phyloP scores from a whole-genome alignment of 2,329 filamentous ascomycete genomes.

The Pestalotiopsis sp. region DNA sequence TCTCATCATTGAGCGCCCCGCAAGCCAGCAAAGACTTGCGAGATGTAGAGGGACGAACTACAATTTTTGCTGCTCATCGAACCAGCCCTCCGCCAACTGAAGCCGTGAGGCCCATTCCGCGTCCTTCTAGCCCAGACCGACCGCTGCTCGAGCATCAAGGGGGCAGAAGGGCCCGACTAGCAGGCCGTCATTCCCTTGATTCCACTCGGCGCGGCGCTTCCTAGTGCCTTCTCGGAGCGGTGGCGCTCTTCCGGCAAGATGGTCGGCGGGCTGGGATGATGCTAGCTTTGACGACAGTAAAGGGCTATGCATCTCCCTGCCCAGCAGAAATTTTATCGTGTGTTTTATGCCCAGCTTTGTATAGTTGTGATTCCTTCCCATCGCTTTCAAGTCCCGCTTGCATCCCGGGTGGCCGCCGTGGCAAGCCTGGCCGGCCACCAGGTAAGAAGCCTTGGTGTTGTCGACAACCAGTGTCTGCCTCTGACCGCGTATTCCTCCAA shows the following conservation, averaged over 20 bases:
- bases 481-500: conserved; percentile 29
- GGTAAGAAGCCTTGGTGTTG: conserved; percentile 25
- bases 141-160: conserved; percentile 1
- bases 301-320: conserved; percentile 31
- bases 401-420: conserved; percentile 26
- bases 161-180: conserved; percentile 9
- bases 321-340: conserved; percentile 27
- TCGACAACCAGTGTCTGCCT: conserved; percentile 33
- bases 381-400: conserved; percentile 27
- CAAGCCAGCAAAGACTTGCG: neutral
- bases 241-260: conserved; percentile 16
- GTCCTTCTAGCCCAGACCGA: conserved; percentile 8
- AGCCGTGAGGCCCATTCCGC: conserved; percentile 5
- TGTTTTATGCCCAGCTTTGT: conserved; percentile 32
- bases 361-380: conserved; percentile 30
- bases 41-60: conserved; percentile 19
- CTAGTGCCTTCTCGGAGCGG: conserved; percentile 21
- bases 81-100: conserved; percentile 8
- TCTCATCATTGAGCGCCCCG: conserved; percentile 6
- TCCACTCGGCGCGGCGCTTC: conserved; percentile 33
- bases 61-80: conserved; percentile 9
- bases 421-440: conserved; percentile 28
- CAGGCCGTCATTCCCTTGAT: conserved; percentile 2
- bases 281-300: conserved; percentile 29
- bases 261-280: conserved; percentile 22